Base-by-base conservation (phyloP, 768 basidiomycete genomes). In the Pleurotus cornucopiae region DNA sequence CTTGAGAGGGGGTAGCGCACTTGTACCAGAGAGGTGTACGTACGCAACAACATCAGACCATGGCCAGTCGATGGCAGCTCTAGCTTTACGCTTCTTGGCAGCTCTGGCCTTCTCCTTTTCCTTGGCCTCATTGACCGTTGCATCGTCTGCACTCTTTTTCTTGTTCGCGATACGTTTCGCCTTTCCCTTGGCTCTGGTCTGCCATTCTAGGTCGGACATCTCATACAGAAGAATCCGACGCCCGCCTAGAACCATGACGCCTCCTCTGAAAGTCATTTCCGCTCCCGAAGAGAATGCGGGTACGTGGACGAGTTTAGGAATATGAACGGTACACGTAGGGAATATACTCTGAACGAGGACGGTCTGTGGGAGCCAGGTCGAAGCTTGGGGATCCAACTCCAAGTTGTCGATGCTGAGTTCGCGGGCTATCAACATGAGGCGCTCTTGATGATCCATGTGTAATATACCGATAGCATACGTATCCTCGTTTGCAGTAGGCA, bases 11-110 rank as follows among this genome's bases (percentile, higher is more conserved):
- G 57, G 5, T 43, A n/a, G 34, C 21, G 11, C 47, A 21, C 7
- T 40, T 16, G 11, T 34, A n/a, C 37, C 12, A 52, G 37, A 21
- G 44, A 18, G 9, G 20, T 26, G 7, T 3, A 71, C 84, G 61
- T 65, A 92, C 90, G 86, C 82, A 58, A 82, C 76, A 40, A 92
- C 74, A 58, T 84, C 81, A 57, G 77, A 80, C 84, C 88, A 91
- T 6, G 88, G 88, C 91, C 90, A 91, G 12, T 83, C 79, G 13
- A 90, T 76, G 37, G 66, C 64, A 0, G 80, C 82, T 38, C 72
- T 76, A 0, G 84, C 70, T 57, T 82, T 89, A 57, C 80, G 73
- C 60, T 74, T 79, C 67, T 72, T 77, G 18, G 66, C 71, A 57
- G 84, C 83, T 48, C 77, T 70, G 57, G 82, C 84, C 38, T 71